Percentiles rank a stretch among this genome's conserved stretches.
phyloP scores from a whole-genome alignment of 2,329 filamentous ascomycete species.

The Xenosphaeropsis pyriputrescens region DNA sequence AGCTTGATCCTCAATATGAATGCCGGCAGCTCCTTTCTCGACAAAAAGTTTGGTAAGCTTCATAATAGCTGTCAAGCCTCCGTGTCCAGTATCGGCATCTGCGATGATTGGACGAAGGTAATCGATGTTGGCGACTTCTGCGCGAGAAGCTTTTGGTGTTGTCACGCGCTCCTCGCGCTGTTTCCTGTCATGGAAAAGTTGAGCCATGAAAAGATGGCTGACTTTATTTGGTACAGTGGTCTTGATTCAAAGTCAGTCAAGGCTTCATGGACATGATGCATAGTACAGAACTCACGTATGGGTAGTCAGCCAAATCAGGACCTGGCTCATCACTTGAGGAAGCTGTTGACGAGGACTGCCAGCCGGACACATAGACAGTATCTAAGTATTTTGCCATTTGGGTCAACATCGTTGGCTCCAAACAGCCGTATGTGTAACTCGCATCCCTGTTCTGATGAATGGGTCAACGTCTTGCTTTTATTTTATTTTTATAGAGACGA shows the following conservation, averaged over 20 bases:
- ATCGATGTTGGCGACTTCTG: constrained; percentile 66
- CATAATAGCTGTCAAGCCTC: constrained; percentile 96
- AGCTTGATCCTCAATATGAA: constrained; percentile 97
- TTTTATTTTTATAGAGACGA: too few species aligned
- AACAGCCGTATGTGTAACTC: constrained; percentile 90
- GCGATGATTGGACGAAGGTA: constrained; percentile 93
- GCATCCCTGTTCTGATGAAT: constrained; percentile 56
- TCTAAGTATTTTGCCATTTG: constrained; percentile 99
- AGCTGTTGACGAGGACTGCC: constrained; percentile 95
- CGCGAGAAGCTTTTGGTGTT: constrained; percentile 55
- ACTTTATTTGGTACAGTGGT: constrained; percentile 99
- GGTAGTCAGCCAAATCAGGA: constrained; percentile 95
- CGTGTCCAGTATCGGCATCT: constrained; percentile 94
- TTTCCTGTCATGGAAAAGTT: constrained; percentile 98
- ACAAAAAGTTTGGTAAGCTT: constrained; percentile 97
- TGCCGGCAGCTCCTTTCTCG: constrained; percentile 91
- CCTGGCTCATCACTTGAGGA: constrained; percentile 92
- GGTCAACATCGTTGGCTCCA: constrained; percentile 96
- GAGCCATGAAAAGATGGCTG: constrained; percentile 91
- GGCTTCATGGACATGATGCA: background rate
- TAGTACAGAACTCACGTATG: constrained; percentile 45
- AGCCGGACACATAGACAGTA: constrained; percentile 96
- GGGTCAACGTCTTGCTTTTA: background rate
- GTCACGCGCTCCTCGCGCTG: constrained; percentile 88
- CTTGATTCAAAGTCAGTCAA: constrained; percentile 25